phyloP scores from a whole-genome alignment of 441 rosid genomes.

The Rhodomyrtus psidioides region DNA sequence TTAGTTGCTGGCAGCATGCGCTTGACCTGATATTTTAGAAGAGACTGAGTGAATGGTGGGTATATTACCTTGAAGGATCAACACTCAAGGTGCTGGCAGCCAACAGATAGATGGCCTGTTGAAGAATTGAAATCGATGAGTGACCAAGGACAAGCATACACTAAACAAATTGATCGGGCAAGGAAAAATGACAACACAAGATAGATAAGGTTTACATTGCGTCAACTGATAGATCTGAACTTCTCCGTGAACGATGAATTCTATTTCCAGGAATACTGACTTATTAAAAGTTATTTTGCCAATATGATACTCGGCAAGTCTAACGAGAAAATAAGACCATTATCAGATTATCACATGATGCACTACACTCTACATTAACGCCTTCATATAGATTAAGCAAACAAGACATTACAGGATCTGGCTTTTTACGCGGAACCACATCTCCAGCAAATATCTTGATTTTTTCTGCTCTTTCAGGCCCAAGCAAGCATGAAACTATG shows the following conservation, averaged over 20 bases:
- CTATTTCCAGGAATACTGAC: neutral
- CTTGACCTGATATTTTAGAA: neutral
- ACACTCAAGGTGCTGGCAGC: slow-evolving; percentile 83
- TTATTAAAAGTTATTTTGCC: neutral
- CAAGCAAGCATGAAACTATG: slow-evolving; percentile 83
- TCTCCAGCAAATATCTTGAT: slow-evolving; percentile 95
- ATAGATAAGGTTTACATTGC: neutral
- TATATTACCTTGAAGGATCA: slow-evolving; percentile 72
- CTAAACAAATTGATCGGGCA: neutral
- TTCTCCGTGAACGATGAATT: neutral
- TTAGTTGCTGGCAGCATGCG: neutral
- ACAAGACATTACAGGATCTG: slow-evolving; percentile 58
- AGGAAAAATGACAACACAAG: neutral
- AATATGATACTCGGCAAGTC: neutral
- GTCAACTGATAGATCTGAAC: neutral
- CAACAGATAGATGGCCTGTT: slow-evolving; percentile 78
- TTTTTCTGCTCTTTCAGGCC: slow-evolving; percentile 77
- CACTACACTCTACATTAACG: neutral
- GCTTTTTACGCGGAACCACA: slow-evolving; percentile 90
- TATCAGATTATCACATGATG: neutral
- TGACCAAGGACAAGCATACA: neutral
- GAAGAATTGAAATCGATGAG: slow-evolving; percentile 8
- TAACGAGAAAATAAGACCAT: neutral
- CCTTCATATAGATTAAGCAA: neutral
- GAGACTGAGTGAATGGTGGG: neutral